Percentiles rank a stretch among this genome's conserved stretches.
phyloP scores from a whole-genome alignment of 345 rosid genomes.

The Melastoma malabathricum region DNA sequence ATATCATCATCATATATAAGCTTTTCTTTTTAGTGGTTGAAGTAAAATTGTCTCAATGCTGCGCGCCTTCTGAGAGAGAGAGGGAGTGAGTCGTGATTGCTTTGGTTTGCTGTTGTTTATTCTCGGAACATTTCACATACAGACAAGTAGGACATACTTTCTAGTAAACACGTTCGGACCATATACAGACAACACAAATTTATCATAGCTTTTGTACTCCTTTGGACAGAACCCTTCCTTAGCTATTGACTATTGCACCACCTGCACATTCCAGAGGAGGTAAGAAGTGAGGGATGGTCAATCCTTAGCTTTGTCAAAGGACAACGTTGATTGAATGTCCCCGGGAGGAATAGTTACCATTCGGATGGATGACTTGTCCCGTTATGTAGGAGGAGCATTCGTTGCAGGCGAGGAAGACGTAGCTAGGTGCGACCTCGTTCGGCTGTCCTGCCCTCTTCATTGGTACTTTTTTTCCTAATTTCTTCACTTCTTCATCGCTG shows the following conservation, averaged over 20 bases:
- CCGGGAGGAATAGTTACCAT: too few relatives aligned
- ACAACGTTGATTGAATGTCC: too few relatives aligned
- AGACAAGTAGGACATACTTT: too few relatives aligned
- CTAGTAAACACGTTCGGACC: too few relatives aligned
- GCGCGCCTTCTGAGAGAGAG: background rate
- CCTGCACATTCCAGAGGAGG: conserved; percentile 16
- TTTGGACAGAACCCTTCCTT: too few relatives aligned
- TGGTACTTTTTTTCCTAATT: conserved; percentile 41
- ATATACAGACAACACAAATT: too few relatives aligned
- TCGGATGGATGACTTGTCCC: conserved; percentile 77
- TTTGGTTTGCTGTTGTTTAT: too few relatives aligned
- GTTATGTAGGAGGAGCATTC: conserved; percentile 69
- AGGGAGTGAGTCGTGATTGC: too few relatives aligned
- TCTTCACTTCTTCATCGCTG: conserved; percentile 26
- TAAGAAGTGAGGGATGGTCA: too few relatives aligned
- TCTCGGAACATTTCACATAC: too few relatives aligned
- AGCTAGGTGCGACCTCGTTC: conserved; percentile 56
- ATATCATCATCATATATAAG: background rate
- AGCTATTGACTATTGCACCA: conserved; percentile 36
- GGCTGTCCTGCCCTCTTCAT: conserved; percentile 80
- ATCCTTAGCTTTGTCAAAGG: too few relatives aligned
- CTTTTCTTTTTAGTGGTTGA: background rate
- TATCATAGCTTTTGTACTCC: too few relatives aligned
- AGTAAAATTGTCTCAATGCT: background rate
- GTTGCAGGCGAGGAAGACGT: conserved; percentile 64